phyloP scores from a whole-genome alignment of 805 yeast genomes.

The Sugiyamaella lignohabitans region DNA sequence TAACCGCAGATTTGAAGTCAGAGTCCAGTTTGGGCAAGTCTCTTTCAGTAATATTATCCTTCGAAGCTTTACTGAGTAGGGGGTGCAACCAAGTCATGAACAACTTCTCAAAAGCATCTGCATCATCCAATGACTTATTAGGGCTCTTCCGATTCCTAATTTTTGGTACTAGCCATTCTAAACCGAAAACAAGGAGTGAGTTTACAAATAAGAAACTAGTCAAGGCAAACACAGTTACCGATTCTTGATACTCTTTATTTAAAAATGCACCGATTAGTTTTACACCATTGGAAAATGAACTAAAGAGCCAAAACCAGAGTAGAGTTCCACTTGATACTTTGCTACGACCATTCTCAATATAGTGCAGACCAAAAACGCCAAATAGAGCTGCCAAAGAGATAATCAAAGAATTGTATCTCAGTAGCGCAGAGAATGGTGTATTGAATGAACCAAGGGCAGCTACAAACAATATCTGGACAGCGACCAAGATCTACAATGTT shows the following conservation, averaged over 20 bases:
- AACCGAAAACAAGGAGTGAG: slow-evolving; percentile 2
- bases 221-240: neutral
- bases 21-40: slow-evolving; percentile 73
- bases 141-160: neutral
- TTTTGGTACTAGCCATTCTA: slow-evolving; percentile 12
- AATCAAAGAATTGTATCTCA: too few relatives aligned
- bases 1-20: slow-evolving; percentile 43
- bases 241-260: neutral
- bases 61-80: slow-evolving; percentile 4
- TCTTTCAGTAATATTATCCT: slow-evolving; percentile 21
- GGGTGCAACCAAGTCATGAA: slow-evolving; percentile 13
- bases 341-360: slow-evolving; percentile 6
- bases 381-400: neutral
- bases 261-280: neutral
- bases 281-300: neutral
- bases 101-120: slow-evolving; percentile 13
- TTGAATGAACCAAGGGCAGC: neutral
- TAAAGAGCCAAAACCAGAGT: slow-evolving; percentile 11
- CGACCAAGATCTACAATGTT: neutral
- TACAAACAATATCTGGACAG: neutral
- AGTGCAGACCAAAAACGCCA: slow-evolving; percentile 4
- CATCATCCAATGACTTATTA: neutral
- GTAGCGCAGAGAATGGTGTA: neutral
- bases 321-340: slow-evolving; percentile 4
- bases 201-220: slow-evolving; percentile 1